These are phyloP conservation scores for Spinellus fusiger DNA, from an alignment of 192 early-diverging fungal genomes.

Conservation along the genomic window DNA sequence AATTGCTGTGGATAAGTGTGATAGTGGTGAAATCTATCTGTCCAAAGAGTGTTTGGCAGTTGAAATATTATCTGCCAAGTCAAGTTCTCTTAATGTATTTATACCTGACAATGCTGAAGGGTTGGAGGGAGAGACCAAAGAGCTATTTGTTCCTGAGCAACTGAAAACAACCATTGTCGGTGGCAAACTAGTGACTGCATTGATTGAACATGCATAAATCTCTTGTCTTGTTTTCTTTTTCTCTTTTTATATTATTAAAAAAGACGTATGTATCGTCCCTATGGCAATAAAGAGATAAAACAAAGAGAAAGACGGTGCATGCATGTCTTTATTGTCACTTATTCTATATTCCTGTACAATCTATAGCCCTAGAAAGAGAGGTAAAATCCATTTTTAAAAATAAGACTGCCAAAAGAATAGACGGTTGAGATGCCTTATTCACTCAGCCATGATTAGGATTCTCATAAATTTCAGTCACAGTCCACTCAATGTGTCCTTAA, in stretches of 20 bases:
- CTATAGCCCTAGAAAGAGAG: too few species aligned
- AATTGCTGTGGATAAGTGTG: conserved; percentile 86
- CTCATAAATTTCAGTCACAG: not conserved
- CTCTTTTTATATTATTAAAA: not conserved
- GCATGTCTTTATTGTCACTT: not conserved
- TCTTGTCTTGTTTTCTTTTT: not conserved
- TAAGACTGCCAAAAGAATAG: too few species aligned
- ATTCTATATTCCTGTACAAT: not conserved
- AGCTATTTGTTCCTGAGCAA: conserved; percentile 90
- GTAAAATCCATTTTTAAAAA: too few species aligned
- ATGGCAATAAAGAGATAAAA: too few species aligned
- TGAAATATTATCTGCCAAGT: conserved; percentile 92
- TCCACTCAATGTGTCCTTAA: not conserved
- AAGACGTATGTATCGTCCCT: not conserved
- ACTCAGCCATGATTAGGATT: too few species aligned
- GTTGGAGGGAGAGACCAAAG: conserved; percentile 67
- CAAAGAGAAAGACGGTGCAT: too few species aligned
- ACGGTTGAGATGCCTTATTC: too few species aligned
- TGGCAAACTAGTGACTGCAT: conserved; percentile 73
- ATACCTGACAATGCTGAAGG: conserved; percentile 61
- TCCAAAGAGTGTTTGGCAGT: conserved; percentile 68
- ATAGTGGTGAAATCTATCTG: conserved; percentile 88
- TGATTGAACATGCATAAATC: conserved; percentile 74
- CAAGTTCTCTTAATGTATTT: conserved; percentile 86
- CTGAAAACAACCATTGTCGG: conserved; percentile 80